A percentile compares a stretch with the other conserved stretches of the same genome.
Evolutionary conservation across 2,329 filamentous ascomycete species (phyloP).

Genomic region (Aureobasidium uvarum): DNA sequence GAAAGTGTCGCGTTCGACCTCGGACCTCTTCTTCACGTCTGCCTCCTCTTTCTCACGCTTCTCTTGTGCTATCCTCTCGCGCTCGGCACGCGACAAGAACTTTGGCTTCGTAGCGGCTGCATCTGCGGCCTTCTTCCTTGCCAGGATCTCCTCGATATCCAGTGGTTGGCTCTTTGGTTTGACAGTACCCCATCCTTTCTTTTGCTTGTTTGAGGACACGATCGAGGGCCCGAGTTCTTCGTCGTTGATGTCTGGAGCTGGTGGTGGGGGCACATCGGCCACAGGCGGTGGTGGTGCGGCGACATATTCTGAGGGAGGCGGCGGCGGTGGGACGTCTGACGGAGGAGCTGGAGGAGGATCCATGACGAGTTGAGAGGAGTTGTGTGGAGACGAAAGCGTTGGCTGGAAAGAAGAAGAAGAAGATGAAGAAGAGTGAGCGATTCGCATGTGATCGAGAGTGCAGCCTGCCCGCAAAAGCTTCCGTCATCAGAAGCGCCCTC

Average conservation of each 20-base stretch:
- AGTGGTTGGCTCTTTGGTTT: slow-evolving; percentile 54
- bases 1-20: slow-evolving; percentile 39
- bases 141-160: slow-evolving; percentile 80
- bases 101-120: slow-evolving; percentile 83
- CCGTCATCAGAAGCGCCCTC: not conserved
- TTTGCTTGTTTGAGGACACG: slow-evolving; percentile 45
- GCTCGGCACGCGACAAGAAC: slow-evolving; percentile 78
- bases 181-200: slow-evolving; percentile 44
- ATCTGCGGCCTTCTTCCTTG: slow-evolving; percentile 82
- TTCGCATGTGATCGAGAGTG: slow-evolving; percentile 14
- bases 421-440: not conserved
- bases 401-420: not conserved
- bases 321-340: slow-evolving; percentile 30
- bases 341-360: slow-evolving; percentile 31
- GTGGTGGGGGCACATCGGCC: slow-evolving; percentile 27
- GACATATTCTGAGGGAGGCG: slow-evolving; percentile 31
- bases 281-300: slow-evolving; percentile 31
- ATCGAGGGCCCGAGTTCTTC: slow-evolving; percentile 25
- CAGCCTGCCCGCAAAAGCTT: slow-evolving; percentile 7
- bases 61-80: slow-evolving; percentile 76
- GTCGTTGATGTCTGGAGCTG: slow-evolving; percentile 20
- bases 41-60: slow-evolving; percentile 71
- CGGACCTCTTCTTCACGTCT: slow-evolving; percentile 56
- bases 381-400: not conserved
- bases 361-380: not conserved